A percentile compares a stretch with the other conserved stretches of the same genome.
Conservation (phyloP, 352 stramenopile species). For the Pythium biforme region DNA sequence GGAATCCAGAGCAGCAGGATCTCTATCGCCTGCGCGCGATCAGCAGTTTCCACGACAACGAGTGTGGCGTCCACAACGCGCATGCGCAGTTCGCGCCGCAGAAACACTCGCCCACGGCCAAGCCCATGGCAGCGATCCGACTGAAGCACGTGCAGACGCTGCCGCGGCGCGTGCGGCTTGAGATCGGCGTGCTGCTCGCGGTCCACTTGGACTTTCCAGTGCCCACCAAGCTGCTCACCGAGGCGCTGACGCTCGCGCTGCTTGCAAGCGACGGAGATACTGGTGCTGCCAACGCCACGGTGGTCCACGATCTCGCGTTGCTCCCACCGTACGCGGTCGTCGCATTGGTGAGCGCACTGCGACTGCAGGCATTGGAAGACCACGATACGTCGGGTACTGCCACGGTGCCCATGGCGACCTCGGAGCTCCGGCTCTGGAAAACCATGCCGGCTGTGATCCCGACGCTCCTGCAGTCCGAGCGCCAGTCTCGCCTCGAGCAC, state of each 20-base stretch:
- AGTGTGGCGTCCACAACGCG: slow-evolving; percentile 44
- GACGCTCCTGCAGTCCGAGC: slow-evolving; percentile 30
- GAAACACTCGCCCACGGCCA: slow-evolving; percentile 32
- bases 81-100: slow-evolving; percentile 44
- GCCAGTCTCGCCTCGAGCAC: neutral
- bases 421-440: slow-evolving; percentile 35
- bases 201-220: slow-evolving; percentile 47
- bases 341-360: slow-evolving; percentile 35
- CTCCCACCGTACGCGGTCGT: slow-evolving; percentile 48
- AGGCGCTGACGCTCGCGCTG: slow-evolving; percentile 46
- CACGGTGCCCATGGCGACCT: slow-evolving; percentile 16
- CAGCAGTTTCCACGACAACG: slow-evolving; percentile 44
- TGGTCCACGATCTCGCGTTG: slow-evolving; percentile 35
- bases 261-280: slow-evolving; percentile 27
- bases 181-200: slow-evolving; percentile 38
- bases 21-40: slow-evolving; percentile 40
- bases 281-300: slow-evolving; percentile 19
- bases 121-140: slow-evolving; percentile 35
- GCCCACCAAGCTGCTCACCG: slow-evolving; percentile 33
- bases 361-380: slow-evolving; percentile 32
- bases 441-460: slow-evolving; percentile 41
- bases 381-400: slow-evolving; percentile 9
- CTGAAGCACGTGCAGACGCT: slow-evolving; percentile 34
- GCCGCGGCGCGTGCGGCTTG: slow-evolving; percentile 28
- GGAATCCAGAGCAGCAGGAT: slow-evolving; percentile 23